Percentiles rank a stretch among this genome's conserved stretches.
Evolutionary conservation across 2,329 filamentous ascomycete genomes (phyloP).

Genomic region (Phialocephala sp.): DNA sequence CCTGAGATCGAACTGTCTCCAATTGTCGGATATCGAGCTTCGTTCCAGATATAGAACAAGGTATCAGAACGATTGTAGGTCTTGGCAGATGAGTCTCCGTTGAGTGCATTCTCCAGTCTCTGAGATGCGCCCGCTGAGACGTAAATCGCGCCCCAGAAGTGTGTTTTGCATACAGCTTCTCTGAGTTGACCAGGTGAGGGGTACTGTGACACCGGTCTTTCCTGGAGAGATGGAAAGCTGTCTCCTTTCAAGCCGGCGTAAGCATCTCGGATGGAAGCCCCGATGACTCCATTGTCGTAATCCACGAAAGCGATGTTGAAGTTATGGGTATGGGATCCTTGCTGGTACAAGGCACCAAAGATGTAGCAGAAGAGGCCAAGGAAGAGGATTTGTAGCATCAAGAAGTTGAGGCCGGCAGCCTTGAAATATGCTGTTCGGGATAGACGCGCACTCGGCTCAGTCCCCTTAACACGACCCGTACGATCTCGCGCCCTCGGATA

Average conservation of each 20-base stretch:
- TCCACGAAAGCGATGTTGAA: slow-evolving; percentile 65
- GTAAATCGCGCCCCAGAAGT: slow-evolving; percentile 49
- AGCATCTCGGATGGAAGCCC: slow-evolving; percentile 43
- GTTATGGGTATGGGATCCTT: slow-evolving; percentile 43
- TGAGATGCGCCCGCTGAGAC: slow-evolving; percentile 42
- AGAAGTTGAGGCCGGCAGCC: slow-evolving; percentile 31
- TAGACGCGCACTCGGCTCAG: slow-evolving; percentile 15
- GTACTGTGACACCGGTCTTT: slow-evolving; percentile 38
- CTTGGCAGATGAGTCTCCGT: slow-evolving; percentile 32
- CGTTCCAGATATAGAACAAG: slow-evolving; percentile 47
- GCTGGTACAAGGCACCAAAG: slow-evolving; percentile 43
- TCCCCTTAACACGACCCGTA: slow-evolving; percentile 21
- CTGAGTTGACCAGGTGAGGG: slow-evolving; percentile 37
- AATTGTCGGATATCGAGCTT: slow-evolving; percentile 45
- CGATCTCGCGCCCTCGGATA: slow-evolving; percentile 28
- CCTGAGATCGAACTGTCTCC: slow-evolving; percentile 39
- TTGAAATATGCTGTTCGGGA: slow-evolving; percentile 27
- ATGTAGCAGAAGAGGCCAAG: slow-evolving; percentile 41
- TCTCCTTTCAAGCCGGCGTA: slow-evolving; percentile 43
- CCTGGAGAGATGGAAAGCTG: slow-evolving; percentile 44
- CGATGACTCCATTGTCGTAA: slow-evolving; percentile 60
- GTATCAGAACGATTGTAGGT: slow-evolving; percentile 44
- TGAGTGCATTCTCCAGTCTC: slow-evolving; percentile 41
- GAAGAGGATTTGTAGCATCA: slow-evolving; percentile 34
- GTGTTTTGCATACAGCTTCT: slow-evolving; percentile 45